These are phyloP conservation scores for Trichophaea hybrida DNA, from an alignment of 2,329 filamentous ascomycete species.

Conservation along the genomic window DNA sequence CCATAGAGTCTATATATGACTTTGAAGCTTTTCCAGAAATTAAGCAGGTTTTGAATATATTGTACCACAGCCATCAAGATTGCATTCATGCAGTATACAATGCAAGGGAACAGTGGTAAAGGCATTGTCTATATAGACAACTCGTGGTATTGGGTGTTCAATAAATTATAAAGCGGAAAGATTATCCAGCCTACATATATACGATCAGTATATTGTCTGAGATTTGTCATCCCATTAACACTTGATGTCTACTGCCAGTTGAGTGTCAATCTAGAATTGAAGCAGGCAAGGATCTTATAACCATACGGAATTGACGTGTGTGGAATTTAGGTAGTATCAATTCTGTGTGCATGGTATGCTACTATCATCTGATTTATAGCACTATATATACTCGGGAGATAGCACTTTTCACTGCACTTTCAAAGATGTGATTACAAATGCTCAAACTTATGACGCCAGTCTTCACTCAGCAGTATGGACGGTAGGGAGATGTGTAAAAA, in stretches of 20 bases:
- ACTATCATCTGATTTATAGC: background rate
- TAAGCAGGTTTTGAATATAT: too few species aligned
- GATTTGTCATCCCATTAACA: background rate
- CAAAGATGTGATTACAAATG: background rate
- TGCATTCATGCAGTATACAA: too few species aligned
- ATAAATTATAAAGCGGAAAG: background rate
- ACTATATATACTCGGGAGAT: background rate
- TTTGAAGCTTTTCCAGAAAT: too few species aligned
- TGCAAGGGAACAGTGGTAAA: background rate
- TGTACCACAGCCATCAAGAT: too few species aligned
- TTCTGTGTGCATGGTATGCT: background rate
- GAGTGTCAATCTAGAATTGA: too few species aligned
- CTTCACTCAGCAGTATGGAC: background rate
- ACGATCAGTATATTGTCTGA: background rate
- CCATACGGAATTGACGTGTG: background rate
- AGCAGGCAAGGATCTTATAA: constrained; percentile 2
- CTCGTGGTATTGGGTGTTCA: background rate
- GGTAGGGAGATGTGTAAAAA: background rate
- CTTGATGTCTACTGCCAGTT: background rate
- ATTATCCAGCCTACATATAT: background rate
- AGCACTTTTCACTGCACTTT: background rate
- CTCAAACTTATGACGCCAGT: background rate
- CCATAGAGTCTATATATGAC: background rate
- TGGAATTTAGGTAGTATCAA: background rate
- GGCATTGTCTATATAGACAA: too few species aligned